Base-by-base conservation (phyloP, 805 yeast genomes). In the Blastobotrys americana region DNA sequence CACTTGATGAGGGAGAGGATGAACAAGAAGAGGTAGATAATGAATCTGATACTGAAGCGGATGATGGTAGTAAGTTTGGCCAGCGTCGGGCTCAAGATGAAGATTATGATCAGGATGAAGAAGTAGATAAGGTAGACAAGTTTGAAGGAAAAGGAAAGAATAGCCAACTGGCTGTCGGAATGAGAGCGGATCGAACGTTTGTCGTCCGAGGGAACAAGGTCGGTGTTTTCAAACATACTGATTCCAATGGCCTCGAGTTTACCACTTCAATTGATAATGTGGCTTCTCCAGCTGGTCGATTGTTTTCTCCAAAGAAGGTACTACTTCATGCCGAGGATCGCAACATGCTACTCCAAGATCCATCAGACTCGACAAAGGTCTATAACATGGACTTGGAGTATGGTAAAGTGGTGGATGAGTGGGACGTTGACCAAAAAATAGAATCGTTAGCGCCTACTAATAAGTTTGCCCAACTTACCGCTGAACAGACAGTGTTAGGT, bases 351-450 rank as follows among this genome's bases (percentile, higher is more conserved):
- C 58, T 88, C 53, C 85, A 82, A 55, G 79, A 77, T 56, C 66
- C 70, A 2, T 57, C 61, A 3, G 64, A 71, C 34, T 56, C 57
- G 18, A 65, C 70, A 36, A 71, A 68, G 23, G 59, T 88, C 39
- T 84, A 73, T 65, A 75, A 77, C 53, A 75, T 87, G 87, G 96
- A 88, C 65, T 63, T 88, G 40, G 83, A 76, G 57, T 72, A 78
- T 46, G 96, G 96, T 10, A 70, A 80, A 56, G 73, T 88, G 43
- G 82, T 88, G n/a, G 96, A 88, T 59, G 93, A 85, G 58, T 88
- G 95, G 93, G 66, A 72, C 28, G 70, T 83, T 17, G 55, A 60
- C 18, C 65, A 64, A 20, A 50, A 71, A 5, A 69, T 78, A 16
- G 68, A 80, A 22, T 70, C 74, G 23, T 80, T 78, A 59, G 83